Percentiles rank a stretch among this genome's conserved stretches.
Evolutionary conservation across 257 asterid genomes (phyloP).

Genomic region (Galeopsis tetrahit): DNA sequence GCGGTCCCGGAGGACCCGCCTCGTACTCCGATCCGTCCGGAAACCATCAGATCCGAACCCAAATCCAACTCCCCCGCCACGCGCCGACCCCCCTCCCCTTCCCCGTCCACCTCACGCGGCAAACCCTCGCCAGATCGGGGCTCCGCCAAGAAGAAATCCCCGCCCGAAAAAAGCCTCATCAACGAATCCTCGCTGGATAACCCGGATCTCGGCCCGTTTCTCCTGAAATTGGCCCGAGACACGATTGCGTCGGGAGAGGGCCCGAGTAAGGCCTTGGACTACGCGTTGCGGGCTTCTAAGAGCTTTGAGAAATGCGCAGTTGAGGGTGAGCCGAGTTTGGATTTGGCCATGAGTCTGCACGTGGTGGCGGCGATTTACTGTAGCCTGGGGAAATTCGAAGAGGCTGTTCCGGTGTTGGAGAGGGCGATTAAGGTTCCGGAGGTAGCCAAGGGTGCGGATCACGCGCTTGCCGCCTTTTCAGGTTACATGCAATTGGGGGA

Average conservation of each 20-base stretch:
- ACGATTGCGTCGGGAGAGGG: conserved; percentile 95
- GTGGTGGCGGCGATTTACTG: conserved; percentile 98
- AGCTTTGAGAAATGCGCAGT: conserved; percentile 80
- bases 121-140: conserved; percentile 94
- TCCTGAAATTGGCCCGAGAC: conserved; percentile 86
- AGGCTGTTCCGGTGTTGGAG: conserved; percentile 90
- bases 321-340: conserved; percentile 85
- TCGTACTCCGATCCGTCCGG: conserved; percentile 63
- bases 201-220: conserved; percentile 98
- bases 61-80: conserved; percentile 67
- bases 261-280: conserved; percentile 80
- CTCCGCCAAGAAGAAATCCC: conserved; percentile 80
- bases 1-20: conserved; percentile 52
- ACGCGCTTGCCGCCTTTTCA: conserved; percentile 90
- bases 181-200: conserved; percentile 87
- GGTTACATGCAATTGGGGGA: conserved; percentile 98
- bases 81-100: conserved; percentile 89
- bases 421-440: conserved; percentile 91
- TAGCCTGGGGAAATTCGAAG: conserved; percentile 88
- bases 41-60: conserved; percentile 68
- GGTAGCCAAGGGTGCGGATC: conserved; percentile 86
- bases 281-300: conserved; percentile 82
- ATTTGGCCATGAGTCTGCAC: conserved; percentile 93
- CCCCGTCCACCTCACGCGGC: conserved; percentile 90
- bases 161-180: conserved; percentile 64